phyloP scores from a whole-genome alignment of 78 protist genomes.

The Trichosphaerium sp. region DNA sequence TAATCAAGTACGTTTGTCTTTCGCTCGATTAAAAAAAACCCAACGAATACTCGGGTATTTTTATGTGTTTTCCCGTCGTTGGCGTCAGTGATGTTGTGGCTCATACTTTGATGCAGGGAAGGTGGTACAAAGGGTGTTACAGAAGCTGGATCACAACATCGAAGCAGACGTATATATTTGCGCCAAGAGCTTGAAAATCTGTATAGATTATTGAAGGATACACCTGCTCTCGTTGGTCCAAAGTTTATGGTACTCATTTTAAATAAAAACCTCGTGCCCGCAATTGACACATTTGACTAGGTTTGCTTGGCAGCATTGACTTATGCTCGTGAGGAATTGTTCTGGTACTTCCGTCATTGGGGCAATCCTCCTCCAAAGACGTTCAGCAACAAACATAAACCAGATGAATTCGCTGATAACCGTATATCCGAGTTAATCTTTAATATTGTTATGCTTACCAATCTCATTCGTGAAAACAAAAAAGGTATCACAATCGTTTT shows the following conservation, averaged over 20 bases:
- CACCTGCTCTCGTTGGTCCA: conserved; percentile 54
- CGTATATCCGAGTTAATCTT: too few relatives aligned
- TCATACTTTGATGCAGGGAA: not conserved
- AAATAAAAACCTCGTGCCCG: too few relatives aligned
- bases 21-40: not conserved
- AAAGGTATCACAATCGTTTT: too few relatives aligned
- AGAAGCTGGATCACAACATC: conserved; percentile 37
- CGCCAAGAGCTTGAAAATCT: conserved; percentile 49
- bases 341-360: conserved; percentile 53
- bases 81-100: not conserved
- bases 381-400: too few relatives aligned
- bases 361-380: conserved; percentile 14
- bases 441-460: too few relatives aligned
- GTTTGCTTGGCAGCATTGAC: conserved; percentile 34
- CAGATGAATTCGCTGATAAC: too few relatives aligned
- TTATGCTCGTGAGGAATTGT: conserved; percentile 41
- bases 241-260: conserved; percentile 37
- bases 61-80: not conserved
- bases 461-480: too few relatives aligned
- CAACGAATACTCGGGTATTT: not conserved
- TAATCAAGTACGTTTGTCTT: conserved; percentile 21
- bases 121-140: not conserved
- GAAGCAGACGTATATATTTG: conserved; percentile 27
- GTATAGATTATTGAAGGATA: conserved; percentile 34
- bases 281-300: not conserved